These are phyloP conservation scores for Podosphaera xanthii DNA, from an alignment of 2,329 filamentous ascomycete species.

Conservation along the genomic window DNA sequence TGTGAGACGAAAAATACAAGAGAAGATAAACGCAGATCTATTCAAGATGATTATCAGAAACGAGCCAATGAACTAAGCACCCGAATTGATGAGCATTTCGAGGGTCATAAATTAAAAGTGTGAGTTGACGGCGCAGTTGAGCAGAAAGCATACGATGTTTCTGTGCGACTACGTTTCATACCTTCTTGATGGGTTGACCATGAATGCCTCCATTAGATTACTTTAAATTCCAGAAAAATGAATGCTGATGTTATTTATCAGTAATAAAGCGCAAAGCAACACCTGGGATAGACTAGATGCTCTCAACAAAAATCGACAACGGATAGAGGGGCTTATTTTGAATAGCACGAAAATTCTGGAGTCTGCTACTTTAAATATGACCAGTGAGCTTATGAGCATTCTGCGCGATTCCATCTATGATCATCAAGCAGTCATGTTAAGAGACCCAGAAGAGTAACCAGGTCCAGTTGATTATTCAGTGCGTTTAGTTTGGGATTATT, in stretches of 20 bases:
- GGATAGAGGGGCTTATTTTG: constrained; percentile 12
- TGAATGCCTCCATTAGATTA: background rate
- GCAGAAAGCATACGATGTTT: too few relatives aligned
- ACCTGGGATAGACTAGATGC: constrained; percentile 10
- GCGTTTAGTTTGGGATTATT: too few relatives aligned
- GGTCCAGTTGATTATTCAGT: too few relatives aligned
- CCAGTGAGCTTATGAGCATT: constrained; percentile 8
- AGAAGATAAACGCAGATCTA: constrained; percentile 11
- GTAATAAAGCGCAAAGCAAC: constrained; percentile 8
- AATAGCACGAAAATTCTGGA: constrained; percentile 12
- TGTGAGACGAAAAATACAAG: constrained; percentile 10
- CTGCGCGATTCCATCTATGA: background rate
- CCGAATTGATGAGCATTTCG: constrained; percentile 9
- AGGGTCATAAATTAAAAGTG: constrained; percentile 10
- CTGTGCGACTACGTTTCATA: background rate
- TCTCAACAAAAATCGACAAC: constrained; percentile 11
- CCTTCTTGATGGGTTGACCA: background rate
- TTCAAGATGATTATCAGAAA: constrained; percentile 10
- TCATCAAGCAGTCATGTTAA: background rate
- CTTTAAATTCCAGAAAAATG: background rate
- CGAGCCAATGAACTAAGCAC: constrained; percentile 9
- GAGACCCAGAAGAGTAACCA: too few relatives aligned
- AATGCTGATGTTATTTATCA: constrained; percentile 3
- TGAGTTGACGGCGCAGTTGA: constrained; percentile 5
- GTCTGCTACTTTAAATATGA: constrained; percentile 8